These are phyloP conservation scores for Populus ilicifolia DNA, from an alignment of 345 rosid genomes.

Conservation along the genomic window DNA sequence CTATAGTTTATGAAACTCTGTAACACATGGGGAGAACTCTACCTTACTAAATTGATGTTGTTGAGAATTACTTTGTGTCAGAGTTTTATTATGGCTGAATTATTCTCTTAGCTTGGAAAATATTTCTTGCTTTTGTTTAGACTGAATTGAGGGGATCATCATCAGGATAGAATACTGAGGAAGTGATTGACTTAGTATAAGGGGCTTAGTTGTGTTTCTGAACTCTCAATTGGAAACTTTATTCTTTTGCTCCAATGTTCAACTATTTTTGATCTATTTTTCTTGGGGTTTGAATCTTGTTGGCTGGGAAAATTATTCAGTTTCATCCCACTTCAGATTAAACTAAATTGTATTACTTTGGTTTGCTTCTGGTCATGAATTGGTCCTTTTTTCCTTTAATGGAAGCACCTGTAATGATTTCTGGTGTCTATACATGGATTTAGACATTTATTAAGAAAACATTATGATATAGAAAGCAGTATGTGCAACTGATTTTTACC, in stretches of 20 bases:
- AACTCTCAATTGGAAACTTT: not conserved
- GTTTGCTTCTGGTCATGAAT: not conserved
- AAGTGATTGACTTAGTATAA: not conserved
- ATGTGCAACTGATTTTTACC: not conserved
- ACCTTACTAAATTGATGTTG: not conserved
- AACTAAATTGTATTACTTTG: not conserved
- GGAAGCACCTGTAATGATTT: not conserved
- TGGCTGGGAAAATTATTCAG: not conserved
- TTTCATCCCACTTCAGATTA: not conserved
- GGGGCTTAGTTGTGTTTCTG: not conserved
- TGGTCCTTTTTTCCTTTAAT: not conserved
- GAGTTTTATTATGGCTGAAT: too few species aligned
- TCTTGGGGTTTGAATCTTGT: not conserved
- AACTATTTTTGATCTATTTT: not conserved
- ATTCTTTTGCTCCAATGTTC: not conserved
- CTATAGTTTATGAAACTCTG: not conserved
- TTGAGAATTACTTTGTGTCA: too few species aligned
- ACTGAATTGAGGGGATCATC: not conserved
- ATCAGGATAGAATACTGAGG: not conserved
- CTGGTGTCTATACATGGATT: not conserved
- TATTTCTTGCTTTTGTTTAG: not conserved
- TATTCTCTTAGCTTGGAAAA: not conserved
- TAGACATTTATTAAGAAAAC: not conserved
- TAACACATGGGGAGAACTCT: not conserved
- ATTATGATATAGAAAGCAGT: not conserved